These are phyloP conservation scores for Caloboletus firmus DNA, from an alignment of 1,284 basidiomycete species.

Conservation along the genomic window DNA sequence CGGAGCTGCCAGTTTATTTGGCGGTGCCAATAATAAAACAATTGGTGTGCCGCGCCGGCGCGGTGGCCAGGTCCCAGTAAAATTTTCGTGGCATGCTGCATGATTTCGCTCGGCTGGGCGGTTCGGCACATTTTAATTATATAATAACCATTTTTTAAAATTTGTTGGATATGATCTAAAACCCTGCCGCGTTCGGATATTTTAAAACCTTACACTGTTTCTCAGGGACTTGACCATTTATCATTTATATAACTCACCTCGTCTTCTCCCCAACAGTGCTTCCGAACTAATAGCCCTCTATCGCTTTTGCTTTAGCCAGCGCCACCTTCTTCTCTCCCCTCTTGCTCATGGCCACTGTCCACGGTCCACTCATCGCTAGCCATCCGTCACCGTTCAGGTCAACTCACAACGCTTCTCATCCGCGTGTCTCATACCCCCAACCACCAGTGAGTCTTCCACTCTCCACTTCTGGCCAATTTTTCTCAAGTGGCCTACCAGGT, in stretches of 20 bases:
- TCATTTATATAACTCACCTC: conserved; percentile 8
- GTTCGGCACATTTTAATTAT: conserved; percentile 29
- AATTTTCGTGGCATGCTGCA: conserved; percentile 14
- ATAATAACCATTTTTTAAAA: conserved; percentile 19
- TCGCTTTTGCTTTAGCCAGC: conserved; percentile 2
- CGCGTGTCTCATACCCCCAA: conserved; percentile 32
- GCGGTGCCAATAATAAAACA: conserved; percentile 30
- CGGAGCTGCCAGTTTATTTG: conserved; percentile 22
- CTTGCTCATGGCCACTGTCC: conserved; percentile 35
- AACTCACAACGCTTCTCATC: conserved; percentile 29
- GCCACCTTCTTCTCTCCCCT: conserved; percentile 6
- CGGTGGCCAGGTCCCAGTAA: conserved; percentile 27
- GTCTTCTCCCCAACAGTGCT: conserved; percentile 10
- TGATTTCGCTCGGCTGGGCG: conserved; percentile 23
- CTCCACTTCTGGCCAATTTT: neutral
- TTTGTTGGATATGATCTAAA: conserved; percentile 16
- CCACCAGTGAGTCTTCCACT: conserved; percentile 20
- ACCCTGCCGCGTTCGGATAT: conserved; percentile 16
- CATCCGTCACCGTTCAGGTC: conserved; percentile 33
- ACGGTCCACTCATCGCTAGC: conserved; percentile 25
- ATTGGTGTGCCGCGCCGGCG: conserved; percentile 24
- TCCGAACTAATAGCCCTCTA: conserved; percentile 16
- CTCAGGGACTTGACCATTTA: conserved; percentile 24
- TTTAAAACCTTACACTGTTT: conserved; percentile 16
- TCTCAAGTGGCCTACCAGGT: conserved; percentile 20